Evolutionary conservation across 169 alveolate genomes (phyloP), one percentile per base, ranked within the genome.

Genomic region (Babesia sp.): DNA sequence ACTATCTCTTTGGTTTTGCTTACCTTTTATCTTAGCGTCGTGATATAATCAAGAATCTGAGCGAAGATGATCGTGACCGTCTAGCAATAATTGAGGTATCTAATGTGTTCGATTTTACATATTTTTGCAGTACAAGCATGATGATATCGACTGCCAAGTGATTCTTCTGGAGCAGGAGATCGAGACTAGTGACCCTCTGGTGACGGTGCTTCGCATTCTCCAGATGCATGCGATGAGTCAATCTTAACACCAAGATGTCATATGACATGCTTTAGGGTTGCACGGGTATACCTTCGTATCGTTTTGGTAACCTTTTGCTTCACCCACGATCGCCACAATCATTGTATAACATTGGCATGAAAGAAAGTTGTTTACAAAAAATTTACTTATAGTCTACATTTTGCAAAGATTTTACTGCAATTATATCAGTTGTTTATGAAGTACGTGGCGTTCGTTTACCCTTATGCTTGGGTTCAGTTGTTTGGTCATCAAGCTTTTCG

Each of bases 131-230:
- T 69, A 42, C 44, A 55, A 20, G 1, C 4, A n/a, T 33, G 68
- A 24, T 54, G 53, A 31, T 2, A 41, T 37, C 34, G 68, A 69
- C 29, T 29, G 51, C 18, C 69, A 36, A 31, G 20, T 60, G 24
- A 37, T 80, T 20, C 56, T 80, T 29, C 29, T 71, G 53, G 88
- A 71, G 50, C 57, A 69, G 33, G 84, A 80, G 26, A 44, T 80
- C 50, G 73, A 67, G 20, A 80, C 68, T 31, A 80, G 84, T 44
- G 88, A 80, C 51, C 71, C 83, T 1, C 55, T 80, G 33, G 51
- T 80, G 29, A 80, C 88, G 24, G 83, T 69, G n/a, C 48, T 80
- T 39, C 70, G 88, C 31, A 80, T 80, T 8, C 71, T 80, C 28
- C 70, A 71, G 55, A 71, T 80, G 77, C 37, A 80, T 33, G 55